Conservation (phyloP, 345 rosid species). For the Pistacia integerrima region DNA sequence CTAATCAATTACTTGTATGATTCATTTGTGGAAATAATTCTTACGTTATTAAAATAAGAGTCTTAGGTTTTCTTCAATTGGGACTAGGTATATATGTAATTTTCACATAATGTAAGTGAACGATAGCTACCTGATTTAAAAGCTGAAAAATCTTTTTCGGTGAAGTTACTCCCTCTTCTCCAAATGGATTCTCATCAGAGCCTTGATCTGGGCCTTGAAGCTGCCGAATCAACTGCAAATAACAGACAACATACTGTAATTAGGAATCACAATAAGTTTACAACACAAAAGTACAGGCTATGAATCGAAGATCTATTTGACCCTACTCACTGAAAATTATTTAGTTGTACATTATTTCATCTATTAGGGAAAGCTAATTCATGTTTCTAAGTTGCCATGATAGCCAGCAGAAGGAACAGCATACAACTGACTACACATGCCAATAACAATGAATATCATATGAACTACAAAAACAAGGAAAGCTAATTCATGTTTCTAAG, state of each 20-base stretch:
- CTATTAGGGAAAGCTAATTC: no score
- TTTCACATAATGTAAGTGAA: conserved; percentile 10
- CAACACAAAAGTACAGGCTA: neutral
- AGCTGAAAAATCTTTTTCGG: conserved; percentile 93
- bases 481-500: no score
- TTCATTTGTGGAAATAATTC: neutral
- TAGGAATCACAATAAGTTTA: conserved; percentile 7
- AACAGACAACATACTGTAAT: conserved; percentile 8
- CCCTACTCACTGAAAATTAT: neutral
- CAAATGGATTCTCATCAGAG: conserved; percentile 95
- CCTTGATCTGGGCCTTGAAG: conserved; percentile 91
- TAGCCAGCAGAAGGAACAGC: neutral
- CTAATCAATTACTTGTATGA: no score
- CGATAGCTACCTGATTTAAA: conserved; percentile 67
- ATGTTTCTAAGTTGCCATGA: neutral
- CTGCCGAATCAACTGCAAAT: conserved; percentile 70
- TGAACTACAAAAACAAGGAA: neutral
- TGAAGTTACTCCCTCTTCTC: conserved; percentile 68
- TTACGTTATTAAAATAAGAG: neutral
- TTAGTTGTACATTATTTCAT: neutral
- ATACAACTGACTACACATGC: neutral
- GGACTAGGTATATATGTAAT: neutral
- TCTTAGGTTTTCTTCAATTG: neutral
- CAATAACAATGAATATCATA: neutral
- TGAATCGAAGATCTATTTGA: neutral